phyloP scores from a whole-genome alignment of 2,329 filamentous ascomycete genomes.

The Calonectria crousiana region DNA sequence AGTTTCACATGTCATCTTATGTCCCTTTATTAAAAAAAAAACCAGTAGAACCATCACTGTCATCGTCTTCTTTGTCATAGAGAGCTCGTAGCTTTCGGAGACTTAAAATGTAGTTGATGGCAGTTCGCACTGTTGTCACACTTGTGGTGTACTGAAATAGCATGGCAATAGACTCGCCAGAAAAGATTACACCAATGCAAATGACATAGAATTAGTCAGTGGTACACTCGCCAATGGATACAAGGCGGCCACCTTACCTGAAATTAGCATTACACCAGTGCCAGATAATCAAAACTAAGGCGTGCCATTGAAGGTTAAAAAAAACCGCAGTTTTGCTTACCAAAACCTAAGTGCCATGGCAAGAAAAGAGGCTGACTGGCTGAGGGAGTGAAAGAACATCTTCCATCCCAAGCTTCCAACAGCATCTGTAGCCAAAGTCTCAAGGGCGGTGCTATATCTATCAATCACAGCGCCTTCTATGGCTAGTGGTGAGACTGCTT shows the following conservation, averaged over 20 bases:
- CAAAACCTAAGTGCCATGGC: slow-evolving; percentile 56
- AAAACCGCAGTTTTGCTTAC: slow-evolving; percentile 34
- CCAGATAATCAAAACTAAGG: background rate
- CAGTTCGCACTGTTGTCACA: slow-evolving; percentile 62
- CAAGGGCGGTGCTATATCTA: slow-evolving; percentile 49
- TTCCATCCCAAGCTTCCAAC: slow-evolving; percentile 50
- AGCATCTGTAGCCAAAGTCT: slow-evolving; percentile 47
- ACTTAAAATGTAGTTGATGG: slow-evolving; percentile 63
- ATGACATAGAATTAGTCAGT: slow-evolving; percentile 62
- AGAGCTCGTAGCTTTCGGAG: slow-evolving; percentile 50
- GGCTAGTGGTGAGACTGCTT: slow-evolving; percentile 63
- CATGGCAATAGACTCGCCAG: slow-evolving; percentile 54
- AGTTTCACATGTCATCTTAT: slow-evolving; percentile 61
- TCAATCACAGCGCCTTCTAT: slow-evolving; percentile 57
- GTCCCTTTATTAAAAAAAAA: slow-evolving; percentile 37
- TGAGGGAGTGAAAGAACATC: slow-evolving; percentile 57
- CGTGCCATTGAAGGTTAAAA: background rate
- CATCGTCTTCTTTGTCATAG: slow-evolving; percentile 45
- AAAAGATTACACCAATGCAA: slow-evolving; percentile 63
- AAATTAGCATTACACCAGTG: background rate
- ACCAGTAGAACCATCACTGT: background rate
- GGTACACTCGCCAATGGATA: slow-evolving; percentile 60
- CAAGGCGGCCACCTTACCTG: slow-evolving; percentile 54
- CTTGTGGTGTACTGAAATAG: slow-evolving; percentile 63
- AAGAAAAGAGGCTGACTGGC: slow-evolving; percentile 54